Evolutionary conservation across 257 asterid species (phyloP), one percentile per base, ranked within the genome.

Genomic region (Schizonepeta tenuifolia): DNA sequence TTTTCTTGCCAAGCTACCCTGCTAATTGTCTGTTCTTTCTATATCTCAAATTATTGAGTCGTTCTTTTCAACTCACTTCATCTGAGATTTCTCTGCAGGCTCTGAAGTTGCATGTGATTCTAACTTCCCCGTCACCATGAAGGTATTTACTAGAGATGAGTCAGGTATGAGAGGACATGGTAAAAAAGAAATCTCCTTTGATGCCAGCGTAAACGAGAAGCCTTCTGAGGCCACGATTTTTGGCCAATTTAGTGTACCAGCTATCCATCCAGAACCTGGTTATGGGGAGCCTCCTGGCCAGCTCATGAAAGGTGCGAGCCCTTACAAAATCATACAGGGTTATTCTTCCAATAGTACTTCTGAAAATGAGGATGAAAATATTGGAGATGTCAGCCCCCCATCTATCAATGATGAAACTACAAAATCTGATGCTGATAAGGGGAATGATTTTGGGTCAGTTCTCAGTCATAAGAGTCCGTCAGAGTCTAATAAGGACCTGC

Each of bases 321-420:
- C 95, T 70, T 73, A 84, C 72, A 83, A 84, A 74, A 80, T 89
- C 28, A 15, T 92, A 64, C 91, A 87, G 78, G 89, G 82, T 41
- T 90, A 83, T 81, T 78, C 82, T 41, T 84, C 96, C 26, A 89
- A 83, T 60, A 78, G 73, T 57, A 71, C 86, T 78, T 78, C 82
- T n/a, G 93, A 81, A 74, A 73, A 70, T 53, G 82, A 78, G 41
- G 82, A 56, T 21, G 85, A 57, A 81, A 76, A 53, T 82, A 74
- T 18, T 64, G 80, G 54, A 61, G 79, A 79, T 76, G 80, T 57
- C 77, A 57, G 67, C 59, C 74, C 73, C 69, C 74, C 75, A 28
- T 55, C 78, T 43, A 41, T 35, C 61, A 72, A 69, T 74, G 83
- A 55, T 74, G 80, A 59, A 78, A 64, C 76, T 66, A 40, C 58